A percentile compares a stretch with the other conserved stretches of the same genome.
Conservation (phyloP, 108 stramenopile genomes). For the Epithemia pelagica region DNA sequence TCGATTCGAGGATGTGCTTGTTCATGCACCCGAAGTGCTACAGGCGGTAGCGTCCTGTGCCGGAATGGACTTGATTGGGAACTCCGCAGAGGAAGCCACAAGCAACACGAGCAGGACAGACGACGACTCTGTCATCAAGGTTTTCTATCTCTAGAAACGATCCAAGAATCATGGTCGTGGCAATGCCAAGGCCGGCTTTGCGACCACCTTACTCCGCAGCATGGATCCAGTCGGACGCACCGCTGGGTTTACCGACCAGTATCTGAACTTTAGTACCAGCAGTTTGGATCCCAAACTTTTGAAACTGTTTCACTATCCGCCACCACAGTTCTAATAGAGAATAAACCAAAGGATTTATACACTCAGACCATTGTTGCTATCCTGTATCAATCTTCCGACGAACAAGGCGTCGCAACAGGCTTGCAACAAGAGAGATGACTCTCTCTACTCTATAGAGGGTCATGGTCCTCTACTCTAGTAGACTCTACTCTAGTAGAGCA, state of each 20-base stretch:
- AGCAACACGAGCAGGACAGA: neutral
- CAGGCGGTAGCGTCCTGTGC: constrained; percentile 1
- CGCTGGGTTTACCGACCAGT: neutral
- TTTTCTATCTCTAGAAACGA: neutral
- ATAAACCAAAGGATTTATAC: too few species aligned
- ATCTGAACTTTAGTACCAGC: neutral
- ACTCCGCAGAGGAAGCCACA: neutral
- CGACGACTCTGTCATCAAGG: too few species aligned
- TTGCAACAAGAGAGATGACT: too few species aligned
- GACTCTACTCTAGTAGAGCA: too few species aligned
- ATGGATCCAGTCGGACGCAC: neutral
- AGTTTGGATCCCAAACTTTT: neutral
- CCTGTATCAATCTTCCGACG: too few species aligned
- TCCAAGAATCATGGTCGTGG: neutral
- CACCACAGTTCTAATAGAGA: too few species aligned
- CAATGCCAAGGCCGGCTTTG: neutral
- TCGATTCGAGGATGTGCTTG: constrained; percentile 73
- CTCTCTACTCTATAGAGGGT: too few species aligned
- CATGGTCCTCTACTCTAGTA: too few species aligned
- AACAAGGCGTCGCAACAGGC: too few species aligned
- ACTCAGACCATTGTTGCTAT: too few species aligned
- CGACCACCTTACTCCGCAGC: neutral
- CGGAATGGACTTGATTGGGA: neutral
- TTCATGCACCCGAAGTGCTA: constrained; percentile 46
- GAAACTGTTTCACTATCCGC: neutral